Base-by-base conservation (phyloP, 148 eudicot genomes). In the Drosera capensis region DNA sequence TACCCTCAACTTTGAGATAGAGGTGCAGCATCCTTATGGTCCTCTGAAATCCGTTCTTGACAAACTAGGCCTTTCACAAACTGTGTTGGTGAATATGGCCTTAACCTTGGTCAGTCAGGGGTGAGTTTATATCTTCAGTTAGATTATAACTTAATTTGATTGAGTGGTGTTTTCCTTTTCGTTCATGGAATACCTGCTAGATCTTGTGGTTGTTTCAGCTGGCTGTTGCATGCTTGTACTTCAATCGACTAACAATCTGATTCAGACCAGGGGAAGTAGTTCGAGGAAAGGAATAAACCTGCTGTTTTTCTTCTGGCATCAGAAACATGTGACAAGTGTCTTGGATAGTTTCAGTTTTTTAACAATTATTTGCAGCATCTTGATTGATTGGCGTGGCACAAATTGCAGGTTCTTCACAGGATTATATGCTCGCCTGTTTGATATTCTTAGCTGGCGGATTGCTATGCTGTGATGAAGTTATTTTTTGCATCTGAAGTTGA, bases 331-430 rank as follows among this genome's bases (percentile, higher is more conserved):
- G n/a, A n/a, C n/a, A n/a, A n/a, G n/a, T n/a, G n/a, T n/a, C n/a
- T n/a, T n/a, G n/a, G n/a, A n/a, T n/a, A n/a, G n/a, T n/a, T n/a
- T n/a, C n/a, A n/a, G n/a, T n/a, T n/a, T n/a, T n/a, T n/a, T 45
- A 57, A 42, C 55, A 60, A 22, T 63, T 62, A 54, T 58, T 43
- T 51, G 67, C 64, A 60, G 29, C 48, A 57, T 75, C 71, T 90
- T 84, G 88, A 81, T 85, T 60, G 55, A 40, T 77, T 77, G 95
- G 95, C 82, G 74, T 82, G 94, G 43, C 68, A 66, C 76, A 64
- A 81, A 85, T 85, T 92, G 99, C 99, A 92, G 99, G 99, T 68
- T 70, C 62, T 70, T 59, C 72, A 75, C 84, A 72, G 68, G 96
- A 75, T 69, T 81, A 86, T 75, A 54, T 86, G 94, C 75, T 73